Evolutionary conservation across 2,329 filamentous ascomycete genomes (phyloP).

Genomic region (Lachnellula hyalina): DNA sequence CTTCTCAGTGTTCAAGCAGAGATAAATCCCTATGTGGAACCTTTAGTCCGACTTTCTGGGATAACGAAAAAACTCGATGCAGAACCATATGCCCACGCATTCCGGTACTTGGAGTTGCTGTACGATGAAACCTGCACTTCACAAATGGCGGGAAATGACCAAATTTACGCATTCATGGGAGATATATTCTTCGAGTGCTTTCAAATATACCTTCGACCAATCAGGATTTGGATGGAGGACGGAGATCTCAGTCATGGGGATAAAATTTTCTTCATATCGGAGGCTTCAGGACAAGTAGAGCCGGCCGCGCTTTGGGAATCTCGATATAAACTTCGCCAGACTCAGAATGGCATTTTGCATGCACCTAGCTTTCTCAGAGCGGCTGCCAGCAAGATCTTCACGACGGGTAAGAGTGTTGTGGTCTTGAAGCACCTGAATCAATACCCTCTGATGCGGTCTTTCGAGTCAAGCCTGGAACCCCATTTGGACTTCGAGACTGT

Average conservation of each 20-base stretch:
- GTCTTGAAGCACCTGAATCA: constrained; percentile 70
- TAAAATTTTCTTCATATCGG: constrained; percentile 69
- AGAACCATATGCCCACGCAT: constrained; percentile 38
- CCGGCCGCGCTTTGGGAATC: constrained; percentile 68
- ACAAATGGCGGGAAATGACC: constrained; percentile 62
- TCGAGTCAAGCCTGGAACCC: constrained; percentile 35
- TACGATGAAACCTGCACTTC: constrained; percentile 65
- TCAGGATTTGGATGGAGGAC: constrained; percentile 78
- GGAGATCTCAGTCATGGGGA: constrained; percentile 64
- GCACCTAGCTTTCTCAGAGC: constrained; percentile 71
- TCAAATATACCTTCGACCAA: constrained; percentile 72
- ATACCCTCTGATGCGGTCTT: constrained; percentile 35
- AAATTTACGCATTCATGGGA: constrained; percentile 58
- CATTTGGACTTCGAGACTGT: constrained; percentile 53
- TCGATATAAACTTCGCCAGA: constrained; percentile 62
- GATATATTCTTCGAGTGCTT: constrained; percentile 76
- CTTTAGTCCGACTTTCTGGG: constrained; percentile 54
- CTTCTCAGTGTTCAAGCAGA: constrained; percentile 57
- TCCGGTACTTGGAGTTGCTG: constrained; percentile 72
- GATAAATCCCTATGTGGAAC: constrained; percentile 46
- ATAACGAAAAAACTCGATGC: constrained; percentile 55
- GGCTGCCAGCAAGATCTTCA: constrained; percentile 69
- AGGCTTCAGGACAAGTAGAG: constrained; percentile 51
- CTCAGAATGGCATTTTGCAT: constrained; percentile 54
- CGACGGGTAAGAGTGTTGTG: constrained; percentile 80